Base-by-base conservation (phyloP, 2,329 filamentous ascomycete species). In the Elsinoe australis region DNA sequence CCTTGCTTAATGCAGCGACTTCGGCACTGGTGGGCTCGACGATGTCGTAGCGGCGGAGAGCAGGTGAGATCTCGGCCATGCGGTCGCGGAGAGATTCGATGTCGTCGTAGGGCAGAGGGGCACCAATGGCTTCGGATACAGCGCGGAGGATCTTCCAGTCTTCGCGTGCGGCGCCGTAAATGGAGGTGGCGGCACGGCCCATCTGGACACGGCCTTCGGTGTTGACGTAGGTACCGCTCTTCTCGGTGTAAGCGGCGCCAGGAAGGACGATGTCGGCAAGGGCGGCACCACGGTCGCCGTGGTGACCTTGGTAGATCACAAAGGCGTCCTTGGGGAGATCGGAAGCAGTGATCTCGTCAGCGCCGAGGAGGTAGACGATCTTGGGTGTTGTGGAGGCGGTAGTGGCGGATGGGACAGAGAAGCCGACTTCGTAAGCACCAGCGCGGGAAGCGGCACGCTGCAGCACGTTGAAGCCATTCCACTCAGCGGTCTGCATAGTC, bases 111-210 rank as follows among this genome's bases (percentile, higher is more conserved):
- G 88, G 86, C 47, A 98, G 78, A 55, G 89, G 83, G 21, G 75
- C 80, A 52, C 85, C 87, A 12, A 98, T 76, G 71, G 94, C 95
- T 70, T 96, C 92, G 62, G 85, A 92, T 49, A 78, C 81, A 14
- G 92, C 92, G 55, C 92, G 87, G 58, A 98, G 82, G 61, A 98
- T 96, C 80, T 96, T 98, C 92, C 92, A 98, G 71, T 98, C 92
- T 54, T 92, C 90, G 62, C 92, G 81, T 49, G 90, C 81, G 47
- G 88, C 92, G 52, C 92, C 92, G 18, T 88, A 87, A 55, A 95
- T 75, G 36, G 85, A 85, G 29, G 88, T 94, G 22, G 92, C 92
- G 39, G 87, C 83, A 56, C 92, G 85, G 47, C 86, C 92, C 74
- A 95, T 84, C 71, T 98, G 92, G 17, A 92, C 87, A 59, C 92